These are phyloP conservation scores for Boletus smithii DNA, from an alignment of 1,284 basidiomycete species.

Conservation along the genomic window DNA sequence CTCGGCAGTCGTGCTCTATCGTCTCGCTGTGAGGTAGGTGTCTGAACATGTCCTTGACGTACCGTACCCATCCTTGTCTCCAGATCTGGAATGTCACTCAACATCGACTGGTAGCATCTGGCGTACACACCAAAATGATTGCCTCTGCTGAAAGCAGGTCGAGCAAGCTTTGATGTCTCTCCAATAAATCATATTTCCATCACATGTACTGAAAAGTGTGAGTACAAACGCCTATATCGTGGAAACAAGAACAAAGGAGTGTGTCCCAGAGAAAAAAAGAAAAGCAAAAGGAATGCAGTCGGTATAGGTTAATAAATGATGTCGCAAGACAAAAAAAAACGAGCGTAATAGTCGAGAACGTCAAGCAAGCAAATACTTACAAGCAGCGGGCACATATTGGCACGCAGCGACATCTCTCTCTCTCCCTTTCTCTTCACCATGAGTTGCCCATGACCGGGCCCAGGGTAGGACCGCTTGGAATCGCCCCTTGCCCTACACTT, in stretches of 20 bases:
- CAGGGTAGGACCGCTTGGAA: conserved; percentile 26
- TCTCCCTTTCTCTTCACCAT: conserved; percentile 3
- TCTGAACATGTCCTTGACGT: not conserved
- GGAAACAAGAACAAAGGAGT: conserved; percentile 9
- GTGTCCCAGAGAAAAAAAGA: conserved; percentile 4
- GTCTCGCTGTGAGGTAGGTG: conserved; percentile 29
- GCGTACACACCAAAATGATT: conserved; percentile 38
- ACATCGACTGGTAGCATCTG: conserved; percentile 35
- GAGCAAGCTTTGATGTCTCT: conserved; percentile 23
- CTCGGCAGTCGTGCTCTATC: conserved; percentile 28
- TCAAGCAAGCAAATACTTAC: conserved; percentile 6
- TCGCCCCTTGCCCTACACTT: conserved; percentile 47
- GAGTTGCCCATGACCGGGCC: conserved; percentile 2
- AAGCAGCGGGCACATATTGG: not conserved
- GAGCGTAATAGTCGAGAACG: conserved; percentile 20
- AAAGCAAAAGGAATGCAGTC: conserved; percentile 6
- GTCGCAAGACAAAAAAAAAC: conserved; percentile 16
- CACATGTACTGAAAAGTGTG: conserved; percentile 5
- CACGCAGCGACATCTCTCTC: not conserved
- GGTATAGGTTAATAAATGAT: conserved; percentile 6
- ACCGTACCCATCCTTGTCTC: too few relatives aligned
- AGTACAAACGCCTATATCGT: conserved; percentile 11
- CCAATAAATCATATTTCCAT: conserved; percentile 9
- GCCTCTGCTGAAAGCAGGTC: conserved; percentile 19
- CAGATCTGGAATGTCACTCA: conserved; percentile 40